Evolutionary conservation across 208 protist genomes (phyloP), one percentile per base, ranked within the genome.

Genomic region (Vickermania spadyakhi): DNA sequence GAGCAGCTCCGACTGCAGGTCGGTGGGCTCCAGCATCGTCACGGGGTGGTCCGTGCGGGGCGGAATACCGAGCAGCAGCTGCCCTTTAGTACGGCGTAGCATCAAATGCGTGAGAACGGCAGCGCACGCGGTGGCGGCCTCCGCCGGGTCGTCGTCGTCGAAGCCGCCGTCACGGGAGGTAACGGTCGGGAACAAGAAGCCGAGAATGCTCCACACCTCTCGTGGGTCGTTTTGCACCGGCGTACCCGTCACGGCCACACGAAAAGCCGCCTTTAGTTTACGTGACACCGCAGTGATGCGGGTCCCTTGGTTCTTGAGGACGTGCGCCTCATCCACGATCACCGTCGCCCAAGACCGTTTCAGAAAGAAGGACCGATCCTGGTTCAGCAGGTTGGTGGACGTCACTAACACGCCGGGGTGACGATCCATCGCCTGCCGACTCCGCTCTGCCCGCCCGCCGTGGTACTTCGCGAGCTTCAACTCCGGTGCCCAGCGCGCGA

Each of bases 301-400:
- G 0, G 87, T 89, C 41, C 81, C 66, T 27, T 81, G 41, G 21
- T 81, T 72, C 72, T 97, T 97, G n/a, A 99, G 72, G 22, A 98
- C 77, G 74, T 99, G 98, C 1, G 93, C 98, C 72, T 99, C 98
- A 68, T 99, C 98, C 13, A 99, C 81, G 0, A 99, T 79, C 0
- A 97, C 70, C 45, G 85, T 86, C 27, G 89, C 78, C 94, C 93
- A 99, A 26, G 77, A 60, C 2, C 97, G 94, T 45, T 81, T 85
- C 4, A 74, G 70, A 4, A 99, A 86, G 22, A 88, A 76, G 1
- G 74, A 63, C 3, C 71, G 62, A 60, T 98, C 96, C 22, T 74
- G 68, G 13, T 89, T 69, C 0, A 97, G 68, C 49, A 97, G 79
- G 13, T 98, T 93, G 45, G 97, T 98, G 0, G 97, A 98, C 0